phyloP scores from a whole-genome alignment of 805 yeast species.

The Metschnikowia reukaufii region DNA sequence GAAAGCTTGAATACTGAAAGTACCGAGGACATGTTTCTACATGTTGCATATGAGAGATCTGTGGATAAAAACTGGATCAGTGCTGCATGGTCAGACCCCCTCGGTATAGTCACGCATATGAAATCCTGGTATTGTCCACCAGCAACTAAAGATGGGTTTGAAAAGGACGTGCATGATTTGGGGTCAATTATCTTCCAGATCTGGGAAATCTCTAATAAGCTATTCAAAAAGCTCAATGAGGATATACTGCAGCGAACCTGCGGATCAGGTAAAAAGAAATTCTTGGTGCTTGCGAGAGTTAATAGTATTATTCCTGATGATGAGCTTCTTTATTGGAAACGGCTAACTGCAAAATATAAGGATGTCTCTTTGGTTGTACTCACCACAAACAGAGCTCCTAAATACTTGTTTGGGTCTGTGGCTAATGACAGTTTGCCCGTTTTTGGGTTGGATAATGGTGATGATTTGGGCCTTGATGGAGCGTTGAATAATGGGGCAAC shows the following conservation, averaged over 20 bases:
- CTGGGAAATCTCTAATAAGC: constrained; percentile 55
- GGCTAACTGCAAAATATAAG: constrained; percentile 59
- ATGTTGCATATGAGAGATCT: constrained; percentile 82
- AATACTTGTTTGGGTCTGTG: constrained; percentile 29
- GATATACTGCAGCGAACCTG: constrained; percentile 32
- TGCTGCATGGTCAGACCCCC: constrained; percentile 88
- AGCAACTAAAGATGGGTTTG: constrained; percentile 7
- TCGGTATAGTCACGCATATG: constrained; percentile 60
- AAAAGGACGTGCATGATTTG: constrained; percentile 25
- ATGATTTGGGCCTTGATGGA: background rate
- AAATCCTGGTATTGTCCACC: constrained; percentile 61
- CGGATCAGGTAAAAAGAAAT: constrained; percentile 52
- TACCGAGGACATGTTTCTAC: constrained; percentile 74
- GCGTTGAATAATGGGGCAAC: constrained; percentile 13
- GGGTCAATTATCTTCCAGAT: constrained; percentile 63
- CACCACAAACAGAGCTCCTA: constrained; percentile 62
- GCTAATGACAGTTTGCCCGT: constrained; percentile 18
- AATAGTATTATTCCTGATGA: constrained; percentile 79
- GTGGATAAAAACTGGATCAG: constrained; percentile 80
- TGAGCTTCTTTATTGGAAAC: constrained; percentile 76
- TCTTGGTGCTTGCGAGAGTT: constrained; percentile 65
- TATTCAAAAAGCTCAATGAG: constrained; percentile 39
- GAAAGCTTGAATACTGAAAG: constrained; percentile 23
- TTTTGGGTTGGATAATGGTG: constrained; percentile 13
- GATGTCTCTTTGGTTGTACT: constrained; percentile 65